These are phyloP conservation scores for Ceratorhiza oryzae-sativae DNA, from an alignment of 1,284 basidiomycete genomes.

Conservation along the genomic window DNA sequence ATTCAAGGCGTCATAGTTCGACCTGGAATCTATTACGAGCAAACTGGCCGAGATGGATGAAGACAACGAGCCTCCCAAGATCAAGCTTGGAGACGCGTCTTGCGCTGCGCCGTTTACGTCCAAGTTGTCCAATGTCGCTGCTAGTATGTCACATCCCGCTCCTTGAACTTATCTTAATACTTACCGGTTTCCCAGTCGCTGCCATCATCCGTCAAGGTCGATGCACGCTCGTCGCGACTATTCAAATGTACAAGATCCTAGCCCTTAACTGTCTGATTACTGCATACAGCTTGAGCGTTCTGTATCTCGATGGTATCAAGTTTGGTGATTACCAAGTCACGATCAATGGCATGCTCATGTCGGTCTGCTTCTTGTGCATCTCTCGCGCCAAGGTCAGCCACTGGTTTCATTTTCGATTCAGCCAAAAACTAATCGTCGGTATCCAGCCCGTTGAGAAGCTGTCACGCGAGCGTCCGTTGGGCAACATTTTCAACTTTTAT, in stretches of 20 bases:
- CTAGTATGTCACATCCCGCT: constrained; percentile 64
- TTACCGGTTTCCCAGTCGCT: constrained; percentile 64
- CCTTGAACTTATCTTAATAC: background rate
- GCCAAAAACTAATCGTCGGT: background rate
- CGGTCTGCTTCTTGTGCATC: constrained; percentile 95
- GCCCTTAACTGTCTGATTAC: constrained; percentile 96
- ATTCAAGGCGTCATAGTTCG: constrained; percentile 65
- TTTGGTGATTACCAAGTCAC: constrained; percentile 97
- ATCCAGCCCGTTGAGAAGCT: constrained; percentile 67
- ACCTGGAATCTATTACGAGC: constrained; percentile 84
- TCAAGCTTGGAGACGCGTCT: constrained; percentile 95
- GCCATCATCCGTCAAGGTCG: constrained; percentile 97
- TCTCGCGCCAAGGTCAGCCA: constrained; percentile 87
- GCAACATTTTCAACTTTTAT: constrained; percentile 96
- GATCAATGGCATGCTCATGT: constrained; percentile 94
- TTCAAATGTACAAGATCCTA: constrained; percentile 99
- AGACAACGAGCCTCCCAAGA: constrained; percentile 88
- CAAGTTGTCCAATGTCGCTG: constrained; percentile 90
- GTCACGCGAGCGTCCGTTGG: constrained; percentile 86
- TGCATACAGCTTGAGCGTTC: constrained; percentile 93
- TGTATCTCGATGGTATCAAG: constrained; percentile 97
- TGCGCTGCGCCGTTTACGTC: constrained; percentile 97
- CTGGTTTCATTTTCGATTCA: background rate
- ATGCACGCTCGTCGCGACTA: constrained; percentile 94
- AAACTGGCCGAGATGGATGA: constrained; percentile 91